Evolutionary conservation across 2,329 filamentous ascomycete species (phyloP).

Genomic region (Diaporthe citrichinensis): DNA sequence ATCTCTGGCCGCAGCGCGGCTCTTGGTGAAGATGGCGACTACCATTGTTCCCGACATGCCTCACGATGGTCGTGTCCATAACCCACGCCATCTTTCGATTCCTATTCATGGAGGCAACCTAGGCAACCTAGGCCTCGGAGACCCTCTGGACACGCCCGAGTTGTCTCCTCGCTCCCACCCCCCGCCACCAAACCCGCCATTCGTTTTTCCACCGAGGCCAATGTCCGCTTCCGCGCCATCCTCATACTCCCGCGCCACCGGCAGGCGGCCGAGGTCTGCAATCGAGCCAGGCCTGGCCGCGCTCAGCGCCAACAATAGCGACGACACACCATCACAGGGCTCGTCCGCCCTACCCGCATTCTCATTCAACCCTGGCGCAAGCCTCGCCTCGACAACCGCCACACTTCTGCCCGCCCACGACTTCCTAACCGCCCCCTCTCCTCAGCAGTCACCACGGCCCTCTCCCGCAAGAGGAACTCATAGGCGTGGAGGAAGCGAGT

Average conservation of each 20-base stretch:
- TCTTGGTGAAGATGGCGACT: constrained; percentile 53
- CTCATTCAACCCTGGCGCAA: constrained; percentile 51
- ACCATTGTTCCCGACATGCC: constrained; percentile 49
- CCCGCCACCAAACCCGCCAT: constrained; percentile 73
- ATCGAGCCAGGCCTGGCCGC: constrained; percentile 59
- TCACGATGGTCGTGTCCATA: constrained; percentile 44
- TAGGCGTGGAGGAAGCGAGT: constrained; percentile 86
- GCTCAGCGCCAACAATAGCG: constrained; percentile 49
- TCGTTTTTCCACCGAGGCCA: constrained; percentile 71
- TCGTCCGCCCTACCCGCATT: constrained; percentile 67
- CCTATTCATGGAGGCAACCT: constrained; percentile 49
- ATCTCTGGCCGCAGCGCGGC: constrained; percentile 66
- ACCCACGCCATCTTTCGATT: constrained; percentile 44
- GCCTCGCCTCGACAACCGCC: constrained; percentile 42
- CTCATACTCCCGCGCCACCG: constrained; percentile 62
- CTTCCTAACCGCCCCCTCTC: constrained; percentile 70
- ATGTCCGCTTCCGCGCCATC: constrained; percentile 61
- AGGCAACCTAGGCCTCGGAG: constrained; percentile 47
- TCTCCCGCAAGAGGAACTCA: constrained; percentile 74
- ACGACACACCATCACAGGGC: constrained; percentile 46
- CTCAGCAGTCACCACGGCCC: constrained; percentile 60
- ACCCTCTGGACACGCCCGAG: constrained; percentile 48
- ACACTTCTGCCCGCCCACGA: constrained; percentile 51
- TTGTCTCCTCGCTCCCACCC: constrained; percentile 53
- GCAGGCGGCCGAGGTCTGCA: constrained; percentile 67